Evolutionary conservation across 495 filamentous ascomycete genomes (phyloP), one percentile per base, ranked within the genome.

Genomic region (Aspergillus asperescens): DNA sequence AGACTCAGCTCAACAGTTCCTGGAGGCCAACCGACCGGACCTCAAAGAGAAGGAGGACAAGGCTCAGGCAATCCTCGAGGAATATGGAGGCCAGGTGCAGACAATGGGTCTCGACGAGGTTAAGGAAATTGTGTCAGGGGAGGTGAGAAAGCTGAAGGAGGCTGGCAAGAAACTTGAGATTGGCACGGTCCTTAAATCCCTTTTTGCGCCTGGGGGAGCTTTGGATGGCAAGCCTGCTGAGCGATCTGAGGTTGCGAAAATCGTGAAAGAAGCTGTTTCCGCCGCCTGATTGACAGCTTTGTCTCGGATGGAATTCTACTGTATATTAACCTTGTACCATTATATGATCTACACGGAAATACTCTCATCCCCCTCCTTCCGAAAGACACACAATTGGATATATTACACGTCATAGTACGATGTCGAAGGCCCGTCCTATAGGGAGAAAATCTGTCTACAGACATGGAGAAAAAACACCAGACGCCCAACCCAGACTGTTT

Each of bases 11-110:
- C 57, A 72, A 28, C 75, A 81, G 58, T 86, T 82, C 52, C 56
- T 66, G 12, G 64, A 60, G 4, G 77, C 77, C 23, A 68, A 77
- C 1, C 66, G 82, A 39, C 54, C 68, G 13, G 84, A 85, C 57
- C 65, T 86, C 19, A 75, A 76, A 45, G 74, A 78, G 19, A 78
- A 79, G 53, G 82, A 87, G 62, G 71, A 81, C 31, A 65, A 64
- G 34, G 81, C 85, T 52, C 62, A 76, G 6, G 55, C 61, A 1
- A 69, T 87, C 1, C 57, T 86, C 51, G 71, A 84, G 54, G 79
- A 77, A 50, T 85, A 85, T 57, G 74, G 75, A 1, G 61, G 71
- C 23, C 70, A 76, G 20, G 76, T 84, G 25, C 61, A 79, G 55
- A 77, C 71, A 8, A 58, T 79, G 61, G 62, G 62, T 25, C 57